Percentiles rank a stretch among this genome's conserved stretches.
Conservation (phyloP, 371 early-diverging fungal genomes). For the Mortierella sp. region DNA sequence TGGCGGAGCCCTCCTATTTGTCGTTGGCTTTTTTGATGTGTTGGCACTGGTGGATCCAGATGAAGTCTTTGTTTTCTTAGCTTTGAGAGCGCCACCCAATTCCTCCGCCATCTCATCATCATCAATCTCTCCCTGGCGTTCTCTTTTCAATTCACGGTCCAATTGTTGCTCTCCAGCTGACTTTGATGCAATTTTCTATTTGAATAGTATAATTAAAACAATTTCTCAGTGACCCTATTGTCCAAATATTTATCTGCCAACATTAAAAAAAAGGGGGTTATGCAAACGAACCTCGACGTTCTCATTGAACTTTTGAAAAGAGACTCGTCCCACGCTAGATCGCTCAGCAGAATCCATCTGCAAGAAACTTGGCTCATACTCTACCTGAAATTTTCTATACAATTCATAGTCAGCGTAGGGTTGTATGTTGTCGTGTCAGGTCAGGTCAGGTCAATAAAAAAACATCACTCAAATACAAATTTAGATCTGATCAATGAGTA, state of each 20-base stretch:
- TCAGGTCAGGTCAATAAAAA: no score
- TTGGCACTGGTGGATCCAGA: neutral
- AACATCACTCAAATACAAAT: no score
- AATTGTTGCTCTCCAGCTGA: slow-evolving; percentile 31
- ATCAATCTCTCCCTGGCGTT: slow-evolving; percentile 27
- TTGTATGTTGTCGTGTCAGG: no score
- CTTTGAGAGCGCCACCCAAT: slow-evolving; percentile 13
- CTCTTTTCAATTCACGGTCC: slow-evolving; percentile 49
- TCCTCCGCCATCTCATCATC: slow-evolving; percentile 43
- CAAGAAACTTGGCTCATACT: slow-evolving; percentile 66
- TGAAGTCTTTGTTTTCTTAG: slow-evolving; percentile 31
- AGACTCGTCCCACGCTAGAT: slow-evolving; percentile 60
- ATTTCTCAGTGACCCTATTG: neutral
- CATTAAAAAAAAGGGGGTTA: neutral
- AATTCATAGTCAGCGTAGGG: no score
- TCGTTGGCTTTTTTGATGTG: slow-evolving; percentile 12
- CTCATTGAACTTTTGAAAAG: slow-evolving; percentile 68
- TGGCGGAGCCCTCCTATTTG: slow-evolving; percentile 36
- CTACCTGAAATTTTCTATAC: slow-evolving; percentile 64
- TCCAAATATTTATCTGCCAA: neutral
- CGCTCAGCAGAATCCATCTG: slow-evolving; percentile 56
- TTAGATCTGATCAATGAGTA: no score
- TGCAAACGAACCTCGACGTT: slow-evolving; percentile 56
- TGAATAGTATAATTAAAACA: neutral
- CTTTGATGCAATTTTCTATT: slow-evolving; percentile 35